Percentiles rank a stretch among this genome's conserved stretches.
Conservation (phyloP, 2,329 filamentous ascomycete genomes). For the Neonectria sp. region DNA sequence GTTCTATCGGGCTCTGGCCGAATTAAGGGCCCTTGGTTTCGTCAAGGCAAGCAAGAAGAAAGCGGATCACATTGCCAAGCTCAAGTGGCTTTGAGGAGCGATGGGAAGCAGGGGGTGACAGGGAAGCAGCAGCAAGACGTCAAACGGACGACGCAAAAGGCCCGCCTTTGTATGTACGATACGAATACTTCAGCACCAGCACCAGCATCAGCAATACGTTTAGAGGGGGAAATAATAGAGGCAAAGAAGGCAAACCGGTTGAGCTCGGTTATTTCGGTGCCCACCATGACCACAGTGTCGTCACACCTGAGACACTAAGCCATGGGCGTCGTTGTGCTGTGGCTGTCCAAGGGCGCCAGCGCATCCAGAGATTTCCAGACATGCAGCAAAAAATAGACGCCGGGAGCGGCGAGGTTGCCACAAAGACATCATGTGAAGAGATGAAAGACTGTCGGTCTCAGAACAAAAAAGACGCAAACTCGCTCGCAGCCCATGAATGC, state of each 20-base stretch:
- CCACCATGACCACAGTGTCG: constrained; percentile 25
- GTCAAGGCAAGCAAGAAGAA: constrained; percentile 93
- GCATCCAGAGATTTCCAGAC: constrained; percentile 38
- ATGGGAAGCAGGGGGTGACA: background rate
- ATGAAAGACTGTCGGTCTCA: constrained; percentile 34
- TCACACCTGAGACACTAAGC: constrained; percentile 46
- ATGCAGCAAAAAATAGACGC: constrained; percentile 42
- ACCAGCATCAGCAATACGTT: constrained; percentile 5
- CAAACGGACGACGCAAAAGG: background rate
- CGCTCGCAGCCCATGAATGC: constrained; percentile 20
- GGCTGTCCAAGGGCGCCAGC: constrained; percentile 35
- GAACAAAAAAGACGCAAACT: constrained; percentile 12
- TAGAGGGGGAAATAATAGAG: background rate
- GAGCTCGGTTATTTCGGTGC: background rate
- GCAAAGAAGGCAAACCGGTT: background rate
- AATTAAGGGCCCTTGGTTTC: constrained; percentile 88
- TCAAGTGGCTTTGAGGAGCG: constrained; percentile 77
- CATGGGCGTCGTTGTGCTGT: constrained; percentile 37
- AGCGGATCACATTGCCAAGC: constrained; percentile 90
- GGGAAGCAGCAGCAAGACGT: constrained; percentile 27
- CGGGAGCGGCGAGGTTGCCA: constrained; percentile 41
- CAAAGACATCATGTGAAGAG: constrained; percentile 46
- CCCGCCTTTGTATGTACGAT: background rate
- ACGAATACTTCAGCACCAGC: background rate
- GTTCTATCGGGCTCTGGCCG: constrained; percentile 89